These are phyloP conservation scores for Seiridium unicorne DNA, from an alignment of 2,329 filamentous ascomycete genomes.

Conservation along the genomic window DNA sequence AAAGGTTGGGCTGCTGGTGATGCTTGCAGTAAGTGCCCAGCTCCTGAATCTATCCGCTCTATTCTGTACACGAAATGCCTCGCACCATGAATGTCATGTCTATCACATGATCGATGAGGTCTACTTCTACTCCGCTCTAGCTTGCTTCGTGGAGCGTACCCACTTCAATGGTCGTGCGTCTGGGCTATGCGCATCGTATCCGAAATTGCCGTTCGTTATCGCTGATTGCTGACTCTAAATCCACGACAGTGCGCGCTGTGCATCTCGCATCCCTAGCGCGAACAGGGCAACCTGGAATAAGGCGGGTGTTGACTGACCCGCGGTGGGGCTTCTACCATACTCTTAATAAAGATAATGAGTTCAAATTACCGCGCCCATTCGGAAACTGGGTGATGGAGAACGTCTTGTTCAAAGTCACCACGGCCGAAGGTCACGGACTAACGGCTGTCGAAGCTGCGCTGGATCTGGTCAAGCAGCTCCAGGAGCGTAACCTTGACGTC, in stretches of 20 bases:
- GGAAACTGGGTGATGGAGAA: conserved; percentile 14
- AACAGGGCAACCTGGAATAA: neutral
- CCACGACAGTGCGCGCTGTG: neutral
- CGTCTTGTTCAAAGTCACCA: conserved; percentile 16
- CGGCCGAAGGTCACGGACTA: conserved; percentile 16
- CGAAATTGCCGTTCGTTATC: too few relatives aligned
- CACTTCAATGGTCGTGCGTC: too few relatives aligned
- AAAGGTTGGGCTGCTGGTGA: conserved; percentile 42
- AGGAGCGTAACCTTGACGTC: conserved; percentile 2
- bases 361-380: neutral
- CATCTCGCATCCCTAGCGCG: neutral
- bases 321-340: neutral
- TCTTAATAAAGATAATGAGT: neutral
- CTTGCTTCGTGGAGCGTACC: too few relatives aligned
- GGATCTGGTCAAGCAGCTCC: conserved; percentile 9
- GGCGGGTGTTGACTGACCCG: neutral
- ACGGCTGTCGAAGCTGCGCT: conserved; percentile 15
- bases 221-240: too few relatives aligned
- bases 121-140: too few relatives aligned
- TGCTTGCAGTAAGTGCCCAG: conserved; percentile 27
- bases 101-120: too few relatives aligned
- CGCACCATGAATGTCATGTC: too few relatives aligned
- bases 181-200: too few relatives aligned
- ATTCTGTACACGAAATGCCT: too few relatives aligned
- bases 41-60: too few relatives aligned